Evolutionary conservation across 2,329 filamentous ascomycete species (phyloP), one percentile per base, ranked within the genome.

Genomic region (Phaeomoniella chlamydospora): DNA sequence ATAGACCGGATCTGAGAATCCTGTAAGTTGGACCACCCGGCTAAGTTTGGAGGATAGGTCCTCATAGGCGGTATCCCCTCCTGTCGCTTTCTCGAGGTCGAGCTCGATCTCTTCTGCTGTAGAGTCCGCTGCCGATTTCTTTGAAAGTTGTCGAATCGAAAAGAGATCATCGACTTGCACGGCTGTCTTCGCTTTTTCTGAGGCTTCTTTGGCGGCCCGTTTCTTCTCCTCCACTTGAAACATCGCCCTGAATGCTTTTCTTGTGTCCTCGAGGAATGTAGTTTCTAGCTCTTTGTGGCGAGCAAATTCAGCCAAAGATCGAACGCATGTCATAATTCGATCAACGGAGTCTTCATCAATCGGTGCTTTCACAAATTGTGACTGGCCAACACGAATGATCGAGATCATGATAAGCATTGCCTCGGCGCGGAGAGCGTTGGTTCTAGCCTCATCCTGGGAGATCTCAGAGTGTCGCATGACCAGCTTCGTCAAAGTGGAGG

Each of bases 371-470:
- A 93, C 90, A 48, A 98, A 98, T 44, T 94, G 85, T n/a, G 88
- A 96, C 61, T 98, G 90, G 29, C 90, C 90, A 41, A 94, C 90
- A 34, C 90, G 86, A 46, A 98, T 85, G 47, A 98, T 92, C 4
- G 90, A 96, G 49, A 98, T 94, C 87, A 96, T 94, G 55, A 98
- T 96, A 36, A 98, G 72, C 90, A 98, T 98, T 31, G 90, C 90
- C 59, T 98, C 90, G 3, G 90, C 90, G 34, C 85, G 80, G 16
- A 98, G 72, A 18, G 88, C 87, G 49, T 98, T 98, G 18, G 88
- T 96, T 29, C 90, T 80, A 31, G 83, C 82, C 31, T 70, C 61
- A 49, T 94, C 88, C 15, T 80, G 67, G 1, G 88, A 94, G 41
- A 96, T 87, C 54, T 96, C 87, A 2, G 85, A 81, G 56, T 96